These are phyloP conservation scores for Geranomyces variabilis DNA, from an alignment of 192 early-diverging fungal species.

Conservation along the genomic window DNA sequence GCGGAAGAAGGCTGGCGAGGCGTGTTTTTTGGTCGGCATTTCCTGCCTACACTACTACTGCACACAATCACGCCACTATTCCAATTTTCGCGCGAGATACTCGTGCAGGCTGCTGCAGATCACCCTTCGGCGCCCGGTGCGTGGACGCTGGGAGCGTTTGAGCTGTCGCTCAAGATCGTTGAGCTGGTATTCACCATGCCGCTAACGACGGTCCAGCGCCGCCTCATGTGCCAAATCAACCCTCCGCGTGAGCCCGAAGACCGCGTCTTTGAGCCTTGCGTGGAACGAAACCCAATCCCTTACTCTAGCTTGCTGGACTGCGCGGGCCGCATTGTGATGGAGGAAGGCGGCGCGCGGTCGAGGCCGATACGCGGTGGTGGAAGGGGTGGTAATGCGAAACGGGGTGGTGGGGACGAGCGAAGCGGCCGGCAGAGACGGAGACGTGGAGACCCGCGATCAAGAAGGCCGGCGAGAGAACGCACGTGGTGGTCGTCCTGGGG, in stretches of 20 bases:
- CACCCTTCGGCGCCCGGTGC: not conserved
- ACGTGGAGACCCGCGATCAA: not conserved
- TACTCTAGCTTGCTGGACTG: slow-evolving; percentile 56
- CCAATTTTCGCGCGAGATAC: not conserved
- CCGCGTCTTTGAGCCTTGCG: slow-evolving; percentile 40
- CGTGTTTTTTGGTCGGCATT: slow-evolving; percentile 74
- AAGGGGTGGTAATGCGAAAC: not conserved
- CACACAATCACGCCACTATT: slow-evolving; percentile 76
- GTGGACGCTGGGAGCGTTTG: not conserved
- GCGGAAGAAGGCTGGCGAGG: slow-evolving; percentile 76
- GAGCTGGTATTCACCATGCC: slow-evolving; percentile 80
- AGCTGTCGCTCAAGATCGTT: slow-evolving; percentile 37
- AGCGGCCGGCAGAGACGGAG: not conserved
- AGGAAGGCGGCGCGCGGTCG: slow-evolving; percentile 46
- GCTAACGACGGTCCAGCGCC: slow-evolving; percentile 80
- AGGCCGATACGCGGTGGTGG: slow-evolving; percentile 1
- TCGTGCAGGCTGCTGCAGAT: not conserved
- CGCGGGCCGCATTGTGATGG: slow-evolving; percentile 41
- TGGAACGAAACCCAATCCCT: slow-evolving; percentile 43
- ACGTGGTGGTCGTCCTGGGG: slow-evolving; percentile 37
- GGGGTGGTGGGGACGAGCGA: not conserved
- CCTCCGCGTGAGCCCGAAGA: slow-evolving; percentile 22
- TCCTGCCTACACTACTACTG: slow-evolving; percentile 79
- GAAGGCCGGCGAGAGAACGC: slow-evolving; percentile 5
- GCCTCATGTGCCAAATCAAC: slow-evolving; percentile 77